These are phyloP conservation scores for Alternaria ventricosa DNA, from an alignment of 2,329 filamentous ascomycete species.

Conservation along the genomic window DNA sequence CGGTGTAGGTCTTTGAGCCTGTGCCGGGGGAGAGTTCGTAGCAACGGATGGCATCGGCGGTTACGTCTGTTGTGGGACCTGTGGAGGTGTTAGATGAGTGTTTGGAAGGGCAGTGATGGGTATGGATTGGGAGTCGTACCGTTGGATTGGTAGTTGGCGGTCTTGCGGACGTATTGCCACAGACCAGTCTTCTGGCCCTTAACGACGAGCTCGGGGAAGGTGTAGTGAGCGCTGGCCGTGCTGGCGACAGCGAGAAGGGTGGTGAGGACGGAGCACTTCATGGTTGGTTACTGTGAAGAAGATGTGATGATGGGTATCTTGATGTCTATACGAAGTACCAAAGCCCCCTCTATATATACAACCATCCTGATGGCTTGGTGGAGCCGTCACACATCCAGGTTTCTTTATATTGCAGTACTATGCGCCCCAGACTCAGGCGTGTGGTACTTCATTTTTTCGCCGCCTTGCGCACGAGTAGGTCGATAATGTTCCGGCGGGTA, in stretches of 20 bases:
- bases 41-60: constrained; percentile 41
- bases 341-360: constrained; percentile 13
- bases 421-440: not conserved
- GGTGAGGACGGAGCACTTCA: constrained; percentile 36
- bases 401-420: constrained; percentile 6
- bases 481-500: constrained; percentile 27
- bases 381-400: not conserved
- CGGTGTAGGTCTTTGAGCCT: constrained; percentile 23
- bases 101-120: constrained; percentile 1
- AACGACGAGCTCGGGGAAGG: constrained; percentile 40
- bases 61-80: constrained; percentile 32
- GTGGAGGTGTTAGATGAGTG: constrained; percentile 8
- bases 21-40: constrained; percentile 34
- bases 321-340: not conserved
- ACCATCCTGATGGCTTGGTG: not conserved
- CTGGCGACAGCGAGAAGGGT: constrained; percentile 27
- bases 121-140: constrained; percentile 19
- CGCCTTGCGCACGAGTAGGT: not conserved
- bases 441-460: constrained; percentile 12
- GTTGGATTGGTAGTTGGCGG: constrained; percentile 45
- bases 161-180: constrained; percentile 48
- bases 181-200: constrained; percentile 23
- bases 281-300: constrained; percentile 10
- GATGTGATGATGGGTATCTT: not conserved
- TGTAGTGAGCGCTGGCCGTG: constrained; percentile 42